Evolutionary conservation across 768 basidiomycete species (phyloP), one percentile per base, ranked within the genome.

Genomic region (Inosperma sp.): DNA sequence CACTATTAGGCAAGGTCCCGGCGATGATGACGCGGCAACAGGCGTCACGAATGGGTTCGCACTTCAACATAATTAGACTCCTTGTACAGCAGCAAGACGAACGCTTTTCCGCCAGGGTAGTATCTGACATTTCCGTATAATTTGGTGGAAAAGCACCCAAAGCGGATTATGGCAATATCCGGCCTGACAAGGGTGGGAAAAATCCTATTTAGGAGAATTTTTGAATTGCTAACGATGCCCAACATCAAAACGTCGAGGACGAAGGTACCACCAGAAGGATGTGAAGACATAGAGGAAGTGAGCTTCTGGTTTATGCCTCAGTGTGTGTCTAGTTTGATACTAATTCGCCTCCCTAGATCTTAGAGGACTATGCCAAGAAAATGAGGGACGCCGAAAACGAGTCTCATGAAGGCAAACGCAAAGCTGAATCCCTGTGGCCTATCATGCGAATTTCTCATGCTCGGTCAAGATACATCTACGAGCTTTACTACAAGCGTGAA

Each of bases 381-480:
- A 99, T 99, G 96, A 78, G 96, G 48, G 96, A 99, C 69, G 96
- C 90, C 1, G 96, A 99, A 77, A 96, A 94, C 63, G 96, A 99
- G 72, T 84, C 86, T 2, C 96, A 99, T 66, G 96, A 99, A 67
- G 96, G 96, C 56, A 98, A 99, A 68, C 90, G 93, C 66, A 93
- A 88, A 69, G 81, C 86, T 21, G 92, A 93, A 71, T 88, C 88
- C 5, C 68, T 93, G 31, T 94, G 96, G 95, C 93, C 95, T 35
- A 96, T 99, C 54, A 98, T 98, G 93, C 84, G 93, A 29, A 93
- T 98, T 63, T 88, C 92, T 16, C 96, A 99, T 70, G 87, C 94
- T 8, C 86, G 96, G 33, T 95, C 94, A 36, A 78, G 93, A 58
- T 97, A 97, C 69, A 91, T 99, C 52, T 98, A 98, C 63, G 96